These are phyloP conservation scores for Aureobasidium sp. DNA, from an alignment of 2,329 filamentous ascomycete species.

Conservation along the genomic window DNA sequence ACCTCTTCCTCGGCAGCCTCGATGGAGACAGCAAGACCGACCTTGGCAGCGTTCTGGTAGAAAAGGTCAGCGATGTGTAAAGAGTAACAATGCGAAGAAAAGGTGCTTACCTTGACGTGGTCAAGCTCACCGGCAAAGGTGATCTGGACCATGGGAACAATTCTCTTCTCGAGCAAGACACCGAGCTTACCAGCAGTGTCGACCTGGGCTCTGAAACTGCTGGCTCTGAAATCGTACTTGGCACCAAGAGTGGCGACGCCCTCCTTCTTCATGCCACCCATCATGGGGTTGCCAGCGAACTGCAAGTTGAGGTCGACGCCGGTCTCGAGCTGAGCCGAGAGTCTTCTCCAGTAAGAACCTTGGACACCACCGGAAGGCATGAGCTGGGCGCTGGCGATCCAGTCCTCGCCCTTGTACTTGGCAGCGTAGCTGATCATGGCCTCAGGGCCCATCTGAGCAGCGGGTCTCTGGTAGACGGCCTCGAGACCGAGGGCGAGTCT, in stretches of 20 bases:
- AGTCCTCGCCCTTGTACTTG: slow-evolving; percentile 85
- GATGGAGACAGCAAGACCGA: slow-evolving; percentile 88
- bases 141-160: slow-evolving; percentile 85
- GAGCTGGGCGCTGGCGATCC: slow-evolving; percentile 86
- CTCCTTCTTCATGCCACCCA: slow-evolving; percentile 70
- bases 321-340: slow-evolving; percentile 93
- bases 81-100: background rate
- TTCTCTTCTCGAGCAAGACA: slow-evolving; percentile 89
- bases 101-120: slow-evolving; percentile 73
- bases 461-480: slow-evolving; percentile 85
- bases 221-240: slow-evolving; percentile 97
- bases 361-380: slow-evolving; percentile 82
- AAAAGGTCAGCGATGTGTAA: background rate
- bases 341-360: slow-evolving; percentile 85
- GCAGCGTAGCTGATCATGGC: slow-evolving; percentile 83
- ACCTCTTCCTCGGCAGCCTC: slow-evolving; percentile 79
- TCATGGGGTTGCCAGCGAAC: slow-evolving; percentile 66
- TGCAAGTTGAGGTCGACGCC: slow-evolving; percentile 92
- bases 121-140: slow-evolving; percentile 96
- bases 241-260: slow-evolving; percentile 85
- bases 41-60: slow-evolving; percentile 80
- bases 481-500: slow-evolving; percentile 83
- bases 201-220: slow-evolving; percentile 90
- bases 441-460: slow-evolving; percentile 80
- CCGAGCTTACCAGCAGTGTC: slow-evolving; percentile 92